Percentiles rank a stretch among this genome's conserved stretches.
Evolutionary conservation across 2,329 filamentous ascomycete genomes (phyloP).

Genomic region (Scedosporium minutisporum): DNA sequence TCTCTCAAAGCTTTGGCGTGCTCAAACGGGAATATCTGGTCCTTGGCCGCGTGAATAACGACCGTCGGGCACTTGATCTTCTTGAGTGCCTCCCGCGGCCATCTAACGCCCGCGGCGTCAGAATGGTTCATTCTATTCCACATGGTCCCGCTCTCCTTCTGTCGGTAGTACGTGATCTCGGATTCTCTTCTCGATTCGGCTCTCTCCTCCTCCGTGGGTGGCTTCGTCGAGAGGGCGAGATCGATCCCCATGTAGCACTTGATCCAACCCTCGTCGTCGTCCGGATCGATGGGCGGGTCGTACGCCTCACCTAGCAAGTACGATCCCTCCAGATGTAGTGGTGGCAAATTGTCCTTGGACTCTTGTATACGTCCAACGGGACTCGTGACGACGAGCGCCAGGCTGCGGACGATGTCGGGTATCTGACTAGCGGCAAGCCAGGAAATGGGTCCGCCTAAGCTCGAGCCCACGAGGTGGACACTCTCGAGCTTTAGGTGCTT

Average conservation of each 20-base stretch:
- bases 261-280: constrained; percentile 13
- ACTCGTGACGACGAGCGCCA: constrained; percentile 16
- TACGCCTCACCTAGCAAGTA: background rate
- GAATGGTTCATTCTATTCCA: constrained; percentile 20
- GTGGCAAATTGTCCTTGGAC: constrained; percentile 10
- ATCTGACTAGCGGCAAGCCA: constrained; percentile 14
- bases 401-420: constrained; percentile 12
- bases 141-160: constrained; percentile 15
- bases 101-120: constrained; percentile 12
- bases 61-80: constrained; percentile 16
- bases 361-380: constrained; percentile 12
- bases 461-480: constrained; percentile 17
- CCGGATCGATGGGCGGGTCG: constrained; percentile 8
- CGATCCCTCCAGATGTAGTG: constrained; percentile 6
- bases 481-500: constrained; percentile 15
- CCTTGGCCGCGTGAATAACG: constrained; percentile 19
- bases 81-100: constrained; percentile 16
- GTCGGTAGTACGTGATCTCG: constrained; percentile 12
- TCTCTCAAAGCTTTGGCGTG: constrained; percentile 17
- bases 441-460: constrained; percentile 17
- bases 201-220: constrained; percentile 10
- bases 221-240: constrained; percentile 8
- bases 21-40: constrained; percentile 17
- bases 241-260: constrained; percentile 8
- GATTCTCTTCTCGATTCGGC: constrained; percentile 10